phyloP scores from a whole-genome alignment of 495 filamentous ascomycete species.

The Daldinia childiae region DNA sequence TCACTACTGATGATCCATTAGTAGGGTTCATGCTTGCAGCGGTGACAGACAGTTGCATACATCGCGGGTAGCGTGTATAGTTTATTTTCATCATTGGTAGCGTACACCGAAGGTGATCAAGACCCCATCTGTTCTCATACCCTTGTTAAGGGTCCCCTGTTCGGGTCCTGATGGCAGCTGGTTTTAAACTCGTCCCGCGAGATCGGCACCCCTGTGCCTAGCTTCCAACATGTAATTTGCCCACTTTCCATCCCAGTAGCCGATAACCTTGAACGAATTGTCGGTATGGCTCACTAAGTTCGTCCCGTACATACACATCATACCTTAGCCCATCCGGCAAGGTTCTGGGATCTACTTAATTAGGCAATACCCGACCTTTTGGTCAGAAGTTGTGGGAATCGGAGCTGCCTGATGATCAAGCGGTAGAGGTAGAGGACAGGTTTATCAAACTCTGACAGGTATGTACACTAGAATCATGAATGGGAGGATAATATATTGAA shows the following conservation, averaged over 20 bases:
- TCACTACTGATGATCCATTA: not conserved
- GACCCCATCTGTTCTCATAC: not conserved
- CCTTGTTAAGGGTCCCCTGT: not conserved
- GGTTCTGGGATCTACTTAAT: not conserved
- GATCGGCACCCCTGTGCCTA: conserved; percentile 1
- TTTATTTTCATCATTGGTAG: not conserved
- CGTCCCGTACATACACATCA: not conserved
- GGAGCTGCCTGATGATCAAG: not conserved
- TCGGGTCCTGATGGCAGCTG: not conserved
- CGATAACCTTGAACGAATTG: not conserved
- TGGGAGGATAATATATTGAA: too few relatives aligned
- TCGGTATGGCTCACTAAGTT: not conserved
- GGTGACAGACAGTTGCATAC: not conserved
- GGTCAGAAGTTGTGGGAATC: not conserved
- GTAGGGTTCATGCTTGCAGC: not conserved
- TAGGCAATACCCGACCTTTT: not conserved
- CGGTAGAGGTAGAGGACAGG: not conserved
- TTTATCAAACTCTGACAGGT: too few relatives aligned
- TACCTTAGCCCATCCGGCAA: not conserved
- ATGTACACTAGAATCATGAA: too few relatives aligned
- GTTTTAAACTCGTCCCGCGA: conserved; percentile 1
- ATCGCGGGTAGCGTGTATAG: not conserved
- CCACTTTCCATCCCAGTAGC: not conserved
- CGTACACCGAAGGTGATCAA: not conserved
- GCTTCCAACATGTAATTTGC: not conserved